These are phyloP conservation scores for Wickerhamomyces sp. DNA, from an alignment of 1,139 yeast species.

Conservation along the genomic window DNA sequence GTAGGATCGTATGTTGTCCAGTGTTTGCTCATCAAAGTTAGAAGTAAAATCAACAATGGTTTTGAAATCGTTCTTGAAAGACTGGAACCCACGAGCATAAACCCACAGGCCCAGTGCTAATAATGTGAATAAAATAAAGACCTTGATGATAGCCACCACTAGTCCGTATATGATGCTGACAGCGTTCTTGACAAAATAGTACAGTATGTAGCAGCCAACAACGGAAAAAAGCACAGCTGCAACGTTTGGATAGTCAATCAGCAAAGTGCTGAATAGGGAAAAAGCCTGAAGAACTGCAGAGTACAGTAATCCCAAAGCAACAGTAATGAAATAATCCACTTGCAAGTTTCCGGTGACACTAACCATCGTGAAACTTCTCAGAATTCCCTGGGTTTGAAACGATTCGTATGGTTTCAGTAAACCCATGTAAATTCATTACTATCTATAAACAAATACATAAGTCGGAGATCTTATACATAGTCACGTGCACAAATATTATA, in stretches of 20 bases:
- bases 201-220: slow-evolving; percentile 9
- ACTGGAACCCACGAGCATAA: slow-evolving; percentile 19
- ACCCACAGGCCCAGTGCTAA: slow-evolving; percentile 15
- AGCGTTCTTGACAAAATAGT: slow-evolving; percentile 18
- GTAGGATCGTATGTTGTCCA: not conserved
- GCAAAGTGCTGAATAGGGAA: slow-evolving; percentile 2
- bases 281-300: not conserved
- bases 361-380: slow-evolving; percentile 2
- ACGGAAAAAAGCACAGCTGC: slow-evolving; percentile 9
- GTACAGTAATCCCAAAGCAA: slow-evolving; percentile 3
- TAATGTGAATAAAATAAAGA: slow-evolving; percentile 7
- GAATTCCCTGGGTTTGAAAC: too few species aligned
- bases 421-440: too few species aligned
- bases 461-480: too few species aligned
- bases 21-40: not conserved
- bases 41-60: slow-evolving; percentile 5
- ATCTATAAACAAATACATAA: too few species aligned
- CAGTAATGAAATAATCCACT: slow-evolving; percentile 16
- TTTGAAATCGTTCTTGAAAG: slow-evolving; percentile 12
- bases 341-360: slow-evolving; percentile 19
- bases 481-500: too few species aligned
- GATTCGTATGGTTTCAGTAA: too few species aligned
- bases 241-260: slow-evolving; percentile 17
- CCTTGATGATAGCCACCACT: slow-evolving; percentile 14
- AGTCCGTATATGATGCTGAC: slow-evolving; percentile 16